A percentile compares a stretch with the other conserved stretches of the same genome.
phyloP scores from a whole-genome alignment of 2,329 filamentous ascomycete species.

The Trichoderma sp. region DNA sequence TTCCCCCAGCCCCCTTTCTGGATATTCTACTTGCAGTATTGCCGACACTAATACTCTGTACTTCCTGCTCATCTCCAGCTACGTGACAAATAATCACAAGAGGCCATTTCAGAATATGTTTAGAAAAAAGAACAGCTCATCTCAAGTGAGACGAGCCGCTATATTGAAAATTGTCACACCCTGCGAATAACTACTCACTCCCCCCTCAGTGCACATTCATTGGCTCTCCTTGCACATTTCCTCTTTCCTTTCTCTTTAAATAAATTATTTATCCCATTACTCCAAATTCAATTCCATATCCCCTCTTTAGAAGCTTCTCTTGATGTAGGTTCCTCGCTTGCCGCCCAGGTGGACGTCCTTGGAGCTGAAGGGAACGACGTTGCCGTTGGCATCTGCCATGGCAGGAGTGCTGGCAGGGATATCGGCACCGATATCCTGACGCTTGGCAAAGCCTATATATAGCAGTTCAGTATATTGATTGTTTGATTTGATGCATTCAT shows the following conservation, averaged over 20 bases:
- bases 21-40: not conserved
- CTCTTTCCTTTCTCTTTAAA: not conserved
- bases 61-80: not conserved
- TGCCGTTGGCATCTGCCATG: constrained; percentile 53
- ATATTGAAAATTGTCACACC: constrained; percentile 25
- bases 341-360: constrained; percentile 47
- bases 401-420: constrained; percentile 44
- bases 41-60: too few species aligned
- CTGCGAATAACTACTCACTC: constrained; percentile 26
- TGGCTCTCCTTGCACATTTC: constrained; percentile 26
- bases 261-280: constrained; percentile 5
- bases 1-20: not conserved
- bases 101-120: not conserved
- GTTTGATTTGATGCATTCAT: not conserved
- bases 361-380: constrained; percentile 51
- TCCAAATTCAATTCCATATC: not conserved
- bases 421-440: constrained; percentile 8
- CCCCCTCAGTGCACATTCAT: constrained; percentile 12
- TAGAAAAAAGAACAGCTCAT: constrained; percentile 1
- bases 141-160: constrained; percentile 5
- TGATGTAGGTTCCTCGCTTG: constrained; percentile 11
- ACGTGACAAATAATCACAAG: not conserved
- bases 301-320: not conserved
- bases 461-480: constrained; percentile 14
- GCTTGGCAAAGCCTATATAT: constrained; percentile 27